These are phyloP conservation scores for Blastocladiella emersonii DNA, from an alignment of 371 early-diverging fungal species.

Conservation along the genomic window DNA sequence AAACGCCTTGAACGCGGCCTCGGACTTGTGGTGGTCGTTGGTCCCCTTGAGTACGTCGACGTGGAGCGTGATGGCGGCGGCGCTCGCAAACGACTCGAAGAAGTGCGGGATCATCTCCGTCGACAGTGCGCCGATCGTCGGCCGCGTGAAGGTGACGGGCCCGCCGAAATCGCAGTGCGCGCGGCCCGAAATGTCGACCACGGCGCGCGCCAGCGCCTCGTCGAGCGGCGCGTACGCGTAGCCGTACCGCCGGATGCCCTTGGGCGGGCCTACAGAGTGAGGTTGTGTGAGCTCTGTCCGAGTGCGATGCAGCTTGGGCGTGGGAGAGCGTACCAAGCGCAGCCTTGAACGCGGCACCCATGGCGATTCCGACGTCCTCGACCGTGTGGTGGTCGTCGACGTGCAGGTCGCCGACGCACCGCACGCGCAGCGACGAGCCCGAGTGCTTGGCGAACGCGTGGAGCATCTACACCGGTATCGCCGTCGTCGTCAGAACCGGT, in stretches of 20 bases:
- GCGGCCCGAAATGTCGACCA: slow-evolving; percentile 94
- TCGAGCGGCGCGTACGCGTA: slow-evolving; percentile 89
- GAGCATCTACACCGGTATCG: slow-evolving; percentile 60
- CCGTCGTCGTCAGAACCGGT: too few relatives aligned
- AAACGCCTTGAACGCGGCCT: slow-evolving; percentile 89
- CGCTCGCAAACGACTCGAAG: slow-evolving; percentile 73
- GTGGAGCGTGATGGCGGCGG: slow-evolving; percentile 86
- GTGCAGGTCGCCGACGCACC: slow-evolving; percentile 80
- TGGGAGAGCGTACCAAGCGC: slow-evolving; percentile 81
- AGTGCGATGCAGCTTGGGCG: too few relatives aligned
- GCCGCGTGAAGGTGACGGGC: slow-evolving; percentile 62
- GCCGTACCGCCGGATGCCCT: slow-evolving; percentile 89
- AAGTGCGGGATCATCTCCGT: slow-evolving; percentile 97
- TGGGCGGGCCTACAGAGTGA: too few relatives aligned
- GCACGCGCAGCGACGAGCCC: slow-evolving; percentile 65
- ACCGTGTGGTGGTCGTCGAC: slow-evolving; percentile 96
- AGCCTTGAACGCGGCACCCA: slow-evolving; percentile 81
- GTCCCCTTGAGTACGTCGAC: slow-evolving; percentile 71
- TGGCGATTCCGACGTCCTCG: slow-evolving; percentile 86
- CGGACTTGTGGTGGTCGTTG: slow-evolving; percentile 42
- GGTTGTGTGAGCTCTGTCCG: slow-evolving; percentile 30
- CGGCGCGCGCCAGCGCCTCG: slow-evolving; percentile 87
- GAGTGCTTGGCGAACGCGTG: slow-evolving; percentile 91
- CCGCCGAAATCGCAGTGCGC: slow-evolving; percentile 61
- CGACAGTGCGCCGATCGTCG: slow-evolving; percentile 72